Percentiles rank a stretch among this genome's conserved stretches.
These are phyloP conservation scores for Ogataea nitratoaversa DNA, from an alignment of 805 yeast species.

Conservation along the genomic window DNA sequence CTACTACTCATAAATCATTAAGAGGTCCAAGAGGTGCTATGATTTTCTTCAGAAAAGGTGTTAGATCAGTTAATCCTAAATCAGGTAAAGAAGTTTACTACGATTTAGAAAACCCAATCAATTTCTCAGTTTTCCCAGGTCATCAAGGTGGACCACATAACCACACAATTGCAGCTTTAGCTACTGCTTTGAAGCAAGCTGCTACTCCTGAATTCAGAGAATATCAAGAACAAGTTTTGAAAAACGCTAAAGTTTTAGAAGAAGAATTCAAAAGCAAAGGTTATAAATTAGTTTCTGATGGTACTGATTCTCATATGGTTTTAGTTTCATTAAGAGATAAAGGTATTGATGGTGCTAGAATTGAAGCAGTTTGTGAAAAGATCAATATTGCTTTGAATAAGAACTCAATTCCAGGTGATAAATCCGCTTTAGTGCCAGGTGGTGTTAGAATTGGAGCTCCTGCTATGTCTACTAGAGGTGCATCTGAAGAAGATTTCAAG, in stretches of 20 bases:
- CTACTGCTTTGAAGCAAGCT: slow-evolving; percentile 93
- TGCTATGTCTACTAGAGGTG: slow-evolving; percentile 97
- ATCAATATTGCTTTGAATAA: slow-evolving; percentile 93
- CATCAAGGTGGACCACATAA: slow-evolving; percentile 99
- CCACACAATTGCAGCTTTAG: slow-evolving; percentile 94
- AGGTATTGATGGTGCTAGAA: slow-evolving; percentile 92
- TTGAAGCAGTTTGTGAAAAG: slow-evolving; percentile 83
- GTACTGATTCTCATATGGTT: slow-evolving; percentile 93
- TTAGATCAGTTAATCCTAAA: slow-evolving; percentile 68
- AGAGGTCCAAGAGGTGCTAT: slow-evolving; percentile 99
- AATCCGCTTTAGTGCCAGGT: slow-evolving; percentile 91
- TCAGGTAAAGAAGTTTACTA: slow-evolving; percentile 80
- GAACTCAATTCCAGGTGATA: slow-evolving; percentile 95
- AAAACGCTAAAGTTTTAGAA: slow-evolving; percentile 78
- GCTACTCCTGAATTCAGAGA: slow-evolving; percentile 79
- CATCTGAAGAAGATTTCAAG: slow-evolving; percentile 71
- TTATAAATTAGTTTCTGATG: slow-evolving; percentile 78
- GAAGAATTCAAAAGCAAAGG: slow-evolving; percentile 60
- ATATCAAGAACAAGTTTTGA: slow-evolving; percentile 79
- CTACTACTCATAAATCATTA: slow-evolving; percentile 95
- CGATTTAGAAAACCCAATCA: slow-evolving; percentile 87
- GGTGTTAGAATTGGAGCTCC: slow-evolving; percentile 98
- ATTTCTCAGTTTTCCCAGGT: slow-evolving; percentile 97
- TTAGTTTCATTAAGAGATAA: slow-evolving; percentile 76
- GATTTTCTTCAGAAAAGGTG: slow-evolving; percentile 95